Conservation (phyloP, 225 moss, liverwort and hornwort genomes). For the Physcomitrium patens region DNA sequence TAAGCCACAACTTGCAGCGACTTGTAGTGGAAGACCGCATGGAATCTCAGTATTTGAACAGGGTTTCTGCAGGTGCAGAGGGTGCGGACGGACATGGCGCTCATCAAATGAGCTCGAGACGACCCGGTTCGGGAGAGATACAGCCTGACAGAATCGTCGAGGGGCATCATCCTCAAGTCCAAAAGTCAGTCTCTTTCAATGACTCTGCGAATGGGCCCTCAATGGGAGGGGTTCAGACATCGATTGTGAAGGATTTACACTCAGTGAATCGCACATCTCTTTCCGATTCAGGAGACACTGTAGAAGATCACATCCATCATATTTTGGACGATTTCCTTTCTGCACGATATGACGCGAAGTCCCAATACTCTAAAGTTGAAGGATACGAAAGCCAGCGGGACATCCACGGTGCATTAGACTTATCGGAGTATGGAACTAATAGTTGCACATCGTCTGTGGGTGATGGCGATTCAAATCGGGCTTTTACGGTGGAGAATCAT, state of each 20-base stretch:
- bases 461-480: slow-evolving; percentile 61
- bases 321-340: slow-evolving; percentile 56
- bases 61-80: slow-evolving; percentile 31
- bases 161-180: slow-evolving; percentile 29
- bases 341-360: slow-evolving; percentile 42
- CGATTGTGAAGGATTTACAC: slow-evolving; percentile 42
- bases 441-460: slow-evolving; percentile 75
- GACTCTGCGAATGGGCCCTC: slow-evolving; percentile 24
- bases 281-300: slow-evolving; percentile 28
- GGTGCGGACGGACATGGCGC: slow-evolving; percentile 36
- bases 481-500: slow-evolving; percentile 38
- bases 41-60: slow-evolving; percentile 35
- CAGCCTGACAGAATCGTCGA: slow-evolving; percentile 32
- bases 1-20: slow-evolving; percentile 42
- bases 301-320: slow-evolving; percentile 48
- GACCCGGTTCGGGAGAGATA: slow-evolving; percentile 40
- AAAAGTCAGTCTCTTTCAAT: slow-evolving; percentile 46
- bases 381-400: slow-evolving; percentile 55
- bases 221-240: slow-evolving; percentile 27
- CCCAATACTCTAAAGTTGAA: slow-evolving; percentile 47
- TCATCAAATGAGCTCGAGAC: slow-evolving; percentile 39
- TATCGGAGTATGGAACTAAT: slow-evolving; percentile 65
- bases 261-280: slow-evolving; percentile 32
- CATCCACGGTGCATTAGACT: slow-evolving; percentile 44
- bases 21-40: slow-evolving; percentile 49